A percentile compares a stretch with the other conserved stretches of the same genome.
Evolutionary conservation across 148 eudicot genomes (phyloP).

Genomic region (Camellia japonica): DNA sequence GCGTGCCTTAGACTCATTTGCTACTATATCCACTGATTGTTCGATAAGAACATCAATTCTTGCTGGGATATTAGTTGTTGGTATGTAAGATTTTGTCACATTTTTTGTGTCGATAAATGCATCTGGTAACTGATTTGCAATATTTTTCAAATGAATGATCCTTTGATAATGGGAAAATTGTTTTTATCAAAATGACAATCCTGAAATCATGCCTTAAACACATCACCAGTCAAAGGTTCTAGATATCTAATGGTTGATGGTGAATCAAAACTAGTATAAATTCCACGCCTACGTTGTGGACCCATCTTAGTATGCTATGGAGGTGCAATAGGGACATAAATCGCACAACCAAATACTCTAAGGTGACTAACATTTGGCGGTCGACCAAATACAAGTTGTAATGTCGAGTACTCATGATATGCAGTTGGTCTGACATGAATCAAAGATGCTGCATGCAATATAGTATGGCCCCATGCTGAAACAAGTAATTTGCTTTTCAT

Average conservation of each 20-base stretch:
- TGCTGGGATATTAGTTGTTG: neutral
- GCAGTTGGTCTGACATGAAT: neutral
- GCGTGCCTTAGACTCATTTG: neutral
- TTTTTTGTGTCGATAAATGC: neutral
- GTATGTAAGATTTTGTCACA: neutral
- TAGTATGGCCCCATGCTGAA: neutral
- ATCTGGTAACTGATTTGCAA: neutral
- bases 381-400: neutral
- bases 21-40: neutral
- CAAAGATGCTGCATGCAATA: slow-evolving; percentile 2
- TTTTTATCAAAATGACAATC: slow-evolving; percentile 7
- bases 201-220: neutral
- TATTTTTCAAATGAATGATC: neutral
- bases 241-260: neutral
- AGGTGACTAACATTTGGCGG: neutral
- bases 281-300: neutral
- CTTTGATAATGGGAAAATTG: neutral
- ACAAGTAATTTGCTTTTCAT: neutral
- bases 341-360: neutral
- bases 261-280: neutral
- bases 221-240: neutral
- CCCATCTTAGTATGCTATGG: neutral
- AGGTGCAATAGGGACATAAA: neutral
- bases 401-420: neutral
- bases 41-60: neutral